Percentiles rank a stretch among this genome's conserved stretches.
Evolutionary conservation across 164 flowering plant species (phyloP).

Genomic region (Protea cynaroides): DNA sequence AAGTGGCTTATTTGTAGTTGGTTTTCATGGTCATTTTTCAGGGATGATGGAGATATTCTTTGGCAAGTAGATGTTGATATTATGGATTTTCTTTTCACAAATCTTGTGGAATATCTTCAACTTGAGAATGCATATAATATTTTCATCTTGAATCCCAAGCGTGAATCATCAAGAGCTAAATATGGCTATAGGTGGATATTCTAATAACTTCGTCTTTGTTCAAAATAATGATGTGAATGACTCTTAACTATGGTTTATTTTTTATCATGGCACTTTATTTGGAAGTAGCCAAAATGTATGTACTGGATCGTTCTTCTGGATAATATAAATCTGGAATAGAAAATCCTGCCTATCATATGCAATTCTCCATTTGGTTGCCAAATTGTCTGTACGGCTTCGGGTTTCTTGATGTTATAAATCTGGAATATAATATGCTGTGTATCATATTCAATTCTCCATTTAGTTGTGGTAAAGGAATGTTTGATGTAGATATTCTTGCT

Average conservation of each 20-base stretch:
- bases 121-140: conserved; percentile 80
- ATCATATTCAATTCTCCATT: no score
- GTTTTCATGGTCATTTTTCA: conserved; percentile 20
- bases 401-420: no score
- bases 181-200: conserved; percentile 80
- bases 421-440: no score
- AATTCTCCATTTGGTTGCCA: no score
- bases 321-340: no score
- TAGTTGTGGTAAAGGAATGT: no score
- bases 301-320: no score
- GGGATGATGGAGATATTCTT: conserved; percentile 44
- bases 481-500: no score
- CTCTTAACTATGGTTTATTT: background rate
- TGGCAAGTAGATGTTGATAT: conserved; percentile 91
- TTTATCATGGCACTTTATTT: background rate
- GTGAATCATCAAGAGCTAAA: conserved; percentile 34
- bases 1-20: background rate
- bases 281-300: background rate
- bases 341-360: no score
- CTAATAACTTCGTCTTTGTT: background rate
- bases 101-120: conserved; percentile 77
- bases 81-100: conserved; percentile 67
- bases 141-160: conserved; percentile 82
- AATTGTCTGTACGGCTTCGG: no score
- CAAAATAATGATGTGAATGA: background rate